A percentile compares a stretch with the other conserved stretches of the same genome.
phyloP scores from a whole-genome alignment of 805 yeast genomes.

The Cyberlindnera mycetangii region DNA sequence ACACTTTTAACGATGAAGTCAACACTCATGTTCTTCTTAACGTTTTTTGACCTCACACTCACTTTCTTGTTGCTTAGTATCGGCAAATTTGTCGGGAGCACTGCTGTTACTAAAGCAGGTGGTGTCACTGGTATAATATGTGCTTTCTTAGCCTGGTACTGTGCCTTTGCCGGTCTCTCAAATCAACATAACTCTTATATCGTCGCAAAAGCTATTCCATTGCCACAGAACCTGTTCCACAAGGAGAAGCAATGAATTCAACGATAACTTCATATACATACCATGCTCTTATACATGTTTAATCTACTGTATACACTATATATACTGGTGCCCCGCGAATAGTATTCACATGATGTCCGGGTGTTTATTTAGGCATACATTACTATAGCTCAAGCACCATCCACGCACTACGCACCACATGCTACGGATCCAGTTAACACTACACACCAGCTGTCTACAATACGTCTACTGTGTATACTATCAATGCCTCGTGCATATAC shows the following conservation, averaged over 20 bases:
- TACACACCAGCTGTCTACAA: no score
- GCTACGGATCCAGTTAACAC: no score
- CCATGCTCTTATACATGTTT: no score
- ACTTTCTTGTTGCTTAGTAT: conserved; percentile 47
- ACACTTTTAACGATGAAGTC: conserved; percentile 45
- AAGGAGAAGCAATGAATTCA: conserved; percentile 14
- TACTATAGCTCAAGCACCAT: no score
- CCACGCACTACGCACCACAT: no score
- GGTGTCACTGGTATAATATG: conserved; percentile 64
- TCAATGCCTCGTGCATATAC: no score
- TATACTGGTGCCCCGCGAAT: no score
- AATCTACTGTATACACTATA: no score
- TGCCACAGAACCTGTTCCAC: conserved; percentile 30
- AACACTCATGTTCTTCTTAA: conserved; percentile 44
- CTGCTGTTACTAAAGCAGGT: conserved; percentile 45
- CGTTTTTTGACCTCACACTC: conserved; percentile 43
- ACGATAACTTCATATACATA: no score
- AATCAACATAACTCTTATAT: conserved; percentile 62
- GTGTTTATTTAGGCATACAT: no score
- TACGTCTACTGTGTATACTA: no score
- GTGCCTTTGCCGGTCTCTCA: conserved; percentile 69
- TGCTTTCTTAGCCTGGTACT: conserved; percentile 64
- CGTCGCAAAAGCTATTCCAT: conserved; percentile 31
- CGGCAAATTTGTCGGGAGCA: conserved; percentile 42
- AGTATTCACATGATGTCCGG: no score